Evolutionary conservation across 2,329 filamentous ascomycete species (phyloP).

Genomic region (Nemania serpens): DNA sequence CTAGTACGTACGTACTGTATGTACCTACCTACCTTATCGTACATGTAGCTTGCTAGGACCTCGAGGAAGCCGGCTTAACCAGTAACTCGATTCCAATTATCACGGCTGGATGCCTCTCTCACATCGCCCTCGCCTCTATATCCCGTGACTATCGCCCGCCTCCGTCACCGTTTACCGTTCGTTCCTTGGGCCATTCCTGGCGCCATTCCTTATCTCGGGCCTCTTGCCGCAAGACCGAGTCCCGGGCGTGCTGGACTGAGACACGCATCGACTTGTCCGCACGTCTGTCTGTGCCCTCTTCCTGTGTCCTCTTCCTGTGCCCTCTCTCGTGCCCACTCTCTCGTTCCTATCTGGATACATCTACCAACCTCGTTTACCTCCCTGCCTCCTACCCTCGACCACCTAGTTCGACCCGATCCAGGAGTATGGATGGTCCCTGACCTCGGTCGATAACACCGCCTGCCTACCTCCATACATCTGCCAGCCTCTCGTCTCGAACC

Average conservation of each 20-base stretch:
- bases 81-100: neutral
- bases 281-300: neutral
- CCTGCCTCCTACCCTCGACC: neutral
- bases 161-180: neutral
- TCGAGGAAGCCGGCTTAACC: neutral
- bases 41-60: neutral
- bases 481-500: no score
- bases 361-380: neutral
- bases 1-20: neutral
- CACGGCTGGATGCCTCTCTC: slow-evolving; percentile 7
- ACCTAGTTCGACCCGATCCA: slow-evolving; percentile 2
- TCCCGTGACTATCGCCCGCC: slow-evolving; percentile 2
- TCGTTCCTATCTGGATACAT: neutral
- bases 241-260: slow-evolving; percentile 15
- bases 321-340: neutral
- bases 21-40: no score
- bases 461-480: slow-evolving; percentile 2
- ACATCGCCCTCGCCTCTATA: neutral
- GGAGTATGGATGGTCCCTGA: slow-evolving; percentile 27
- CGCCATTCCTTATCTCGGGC: slow-evolving; percentile 19
- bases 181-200: slow-evolving; percentile 8
- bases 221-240: slow-evolving; percentile 14
- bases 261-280: slow-evolving; percentile 20
- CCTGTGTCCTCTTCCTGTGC: neutral
- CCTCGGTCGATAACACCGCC: slow-evolving; percentile 5